These are phyloP conservation scores for Cryphonectria radicalis DNA, from an alignment of 2,329 filamentous ascomycete genomes.

Conservation along the genomic window DNA sequence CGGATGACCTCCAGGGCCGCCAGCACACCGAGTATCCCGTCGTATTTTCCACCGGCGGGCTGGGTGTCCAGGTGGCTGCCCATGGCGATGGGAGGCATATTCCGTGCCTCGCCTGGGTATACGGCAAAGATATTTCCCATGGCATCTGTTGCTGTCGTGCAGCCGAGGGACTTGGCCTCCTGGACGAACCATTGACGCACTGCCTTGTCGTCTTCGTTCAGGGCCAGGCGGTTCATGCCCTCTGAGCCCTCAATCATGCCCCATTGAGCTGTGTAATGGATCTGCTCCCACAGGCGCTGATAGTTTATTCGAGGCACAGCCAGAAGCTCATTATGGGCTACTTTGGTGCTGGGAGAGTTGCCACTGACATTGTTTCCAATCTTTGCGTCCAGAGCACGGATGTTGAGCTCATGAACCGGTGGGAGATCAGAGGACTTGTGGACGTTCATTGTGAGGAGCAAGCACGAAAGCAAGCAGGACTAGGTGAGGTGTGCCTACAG, in stretches of 20 bases:
- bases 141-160: conserved; percentile 29
- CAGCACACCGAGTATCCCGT: conserved; percentile 72
- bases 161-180: conserved; percentile 29
- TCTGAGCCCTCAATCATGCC: not conserved
- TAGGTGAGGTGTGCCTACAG: not conserved
- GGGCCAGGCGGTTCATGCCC: not conserved
- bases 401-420: not conserved
- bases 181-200: conserved; percentile 32
- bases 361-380: not conserved
- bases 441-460: not conserved
- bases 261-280: not conserved
- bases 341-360: not conserved
- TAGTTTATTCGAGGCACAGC: not conserved
- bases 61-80: conserved; percentile 66
- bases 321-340: not conserved
- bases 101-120: conserved; percentile 59
- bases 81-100: conserved; percentile 65
- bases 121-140: conserved; percentile 41
- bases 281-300: not conserved
- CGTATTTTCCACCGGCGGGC: conserved; percentile 62
- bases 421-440: not conserved
- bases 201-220: conserved; percentile 27
- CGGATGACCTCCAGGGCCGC: conserved; percentile 70
- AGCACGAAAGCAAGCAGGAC: not conserved
- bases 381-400: not conserved